Evolutionary conservation across 345 rosid genomes (phyloP), one percentile per base, ranked within the genome.

Genomic region (Syzygium aromaticum): DNA sequence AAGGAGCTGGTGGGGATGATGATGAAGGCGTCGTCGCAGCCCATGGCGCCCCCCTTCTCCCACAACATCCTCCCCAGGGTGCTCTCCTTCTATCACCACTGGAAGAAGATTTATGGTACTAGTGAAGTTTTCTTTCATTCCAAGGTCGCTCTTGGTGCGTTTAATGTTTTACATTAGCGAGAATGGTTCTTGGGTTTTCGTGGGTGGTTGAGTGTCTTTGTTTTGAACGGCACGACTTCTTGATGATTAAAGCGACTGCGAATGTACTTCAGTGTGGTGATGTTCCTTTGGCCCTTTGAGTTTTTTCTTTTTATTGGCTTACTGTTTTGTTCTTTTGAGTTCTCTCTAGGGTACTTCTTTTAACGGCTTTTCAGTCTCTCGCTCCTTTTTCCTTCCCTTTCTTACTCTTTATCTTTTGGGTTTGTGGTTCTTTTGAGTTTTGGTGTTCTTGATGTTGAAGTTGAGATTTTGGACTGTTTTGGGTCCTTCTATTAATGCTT

Each of bases 51-150:
- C 85, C 96, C 98, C 89, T 92, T 91, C 91, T 98, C 99, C n/a
- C 99, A 98, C 93, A 96, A 98, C 92, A 98, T 98, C 59, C 98
- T 98, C 38, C 99, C 99, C 33, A 88, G 99, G 80, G 99, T 98
- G 77, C 97, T 98, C 88, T 90, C 99, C 54, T 96, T 98, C 73
- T 98, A 98, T 88, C 98, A 96, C 86, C 97, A 98, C 89, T 98
- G 99, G 99, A 94, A 94, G 91, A 98, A 98, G 92, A 94, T 96
- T 88, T 96, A 98, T 77, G 99, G 99, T 98, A 90, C 84, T 22
- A 43, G 46, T 4, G 46, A 43, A 43, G 46, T 43, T 28, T 8
- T 30, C 16, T 12, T 51, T 14, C 25, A 33, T 5, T 67, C 30
- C 5, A 38, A 14, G 54, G 54, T 6, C 54, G 19, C 15, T 52